These are phyloP conservation scores for Kuraishia piskuri DNA, from an alignment of 805 yeast species.

Conservation along the genomic window DNA sequence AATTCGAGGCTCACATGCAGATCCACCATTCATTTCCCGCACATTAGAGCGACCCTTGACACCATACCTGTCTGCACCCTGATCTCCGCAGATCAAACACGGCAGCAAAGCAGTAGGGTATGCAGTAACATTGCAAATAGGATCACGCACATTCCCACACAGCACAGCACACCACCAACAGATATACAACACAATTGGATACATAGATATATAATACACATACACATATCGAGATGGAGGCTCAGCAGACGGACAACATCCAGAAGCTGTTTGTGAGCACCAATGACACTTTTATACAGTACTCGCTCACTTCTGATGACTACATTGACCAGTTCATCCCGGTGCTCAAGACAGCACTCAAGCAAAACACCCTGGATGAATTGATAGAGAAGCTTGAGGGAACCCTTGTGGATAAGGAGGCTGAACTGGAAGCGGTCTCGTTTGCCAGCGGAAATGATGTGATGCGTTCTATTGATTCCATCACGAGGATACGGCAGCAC, in stretches of 20 bases:
- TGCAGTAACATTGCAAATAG: too few species aligned
- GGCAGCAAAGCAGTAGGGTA: background rate
- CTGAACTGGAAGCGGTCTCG: constrained; percentile 54
- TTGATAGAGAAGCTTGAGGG: constrained; percentile 47
- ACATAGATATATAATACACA: too few species aligned
- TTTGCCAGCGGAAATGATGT: constrained; percentile 50
- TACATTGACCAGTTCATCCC: constrained; percentile 78
- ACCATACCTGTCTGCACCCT: background rate
- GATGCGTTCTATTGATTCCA: constrained; percentile 49
- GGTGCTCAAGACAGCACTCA: constrained; percentile 55
- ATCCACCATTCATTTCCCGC: too few species aligned
- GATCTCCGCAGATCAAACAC: background rate
- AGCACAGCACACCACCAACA: background rate
- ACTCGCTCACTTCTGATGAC: constrained; percentile 49
- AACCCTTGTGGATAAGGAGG: constrained; percentile 51
- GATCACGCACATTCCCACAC: too few species aligned
- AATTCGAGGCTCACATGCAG: background rate
- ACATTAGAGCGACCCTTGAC: too few species aligned
- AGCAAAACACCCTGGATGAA: constrained; percentile 42
- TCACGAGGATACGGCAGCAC: constrained; percentile 50
- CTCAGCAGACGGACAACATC: background rate
- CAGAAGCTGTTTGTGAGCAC: constrained; percentile 25
- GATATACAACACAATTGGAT: background rate
- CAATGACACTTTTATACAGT: constrained; percentile 17
- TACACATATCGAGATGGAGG: background rate